phyloP scores from a whole-genome alignment of 345 rosid genomes.

The Trapa bicornis region DNA sequence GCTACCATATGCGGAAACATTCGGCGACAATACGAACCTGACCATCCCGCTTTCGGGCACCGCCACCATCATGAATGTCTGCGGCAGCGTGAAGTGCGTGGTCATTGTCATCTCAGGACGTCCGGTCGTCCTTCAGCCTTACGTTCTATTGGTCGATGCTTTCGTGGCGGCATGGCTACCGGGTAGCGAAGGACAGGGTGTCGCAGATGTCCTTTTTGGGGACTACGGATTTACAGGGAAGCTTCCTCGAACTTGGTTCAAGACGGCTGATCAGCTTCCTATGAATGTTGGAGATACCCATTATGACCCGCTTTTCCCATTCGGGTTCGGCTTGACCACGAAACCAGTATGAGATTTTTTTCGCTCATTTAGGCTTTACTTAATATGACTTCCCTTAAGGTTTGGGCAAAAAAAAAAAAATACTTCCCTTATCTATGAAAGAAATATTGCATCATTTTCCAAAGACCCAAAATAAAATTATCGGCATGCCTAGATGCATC shows the following conservation, averaged over 20 bases:
- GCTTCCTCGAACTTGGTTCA: conserved; percentile 64
- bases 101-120: conserved; percentile 58
- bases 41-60: conserved; percentile 42
- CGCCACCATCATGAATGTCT: conserved; percentile 31
- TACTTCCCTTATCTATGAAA: no score
- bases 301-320: conserved; percentile 65
- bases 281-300: conserved; percentile 53
- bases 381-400: no score
- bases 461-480: no score
- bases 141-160: conserved; percentile 28
- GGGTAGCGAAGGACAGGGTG: conserved; percentile 63
- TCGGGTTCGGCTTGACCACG: conserved; percentile 47
- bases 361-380: background rate
- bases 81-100: conserved; percentile 36
- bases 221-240: conserved; percentile 54
- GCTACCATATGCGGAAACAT: conserved; percentile 50
- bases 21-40: conserved; percentile 43
- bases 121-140: conserved; percentile 50
- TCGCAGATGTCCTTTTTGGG: conserved; percentile 60
- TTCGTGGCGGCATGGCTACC: conserved; percentile 73
- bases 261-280: conserved; percentile 52
- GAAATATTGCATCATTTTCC: no score
- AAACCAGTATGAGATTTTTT: conserved; percentile 5
- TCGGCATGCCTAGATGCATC: no score
- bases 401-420: no score